Evolutionary conservation across 805 yeast genomes (phyloP), one percentile per base, ranked within the genome.

Genomic region (Debaryomyces hansenii): DNA sequence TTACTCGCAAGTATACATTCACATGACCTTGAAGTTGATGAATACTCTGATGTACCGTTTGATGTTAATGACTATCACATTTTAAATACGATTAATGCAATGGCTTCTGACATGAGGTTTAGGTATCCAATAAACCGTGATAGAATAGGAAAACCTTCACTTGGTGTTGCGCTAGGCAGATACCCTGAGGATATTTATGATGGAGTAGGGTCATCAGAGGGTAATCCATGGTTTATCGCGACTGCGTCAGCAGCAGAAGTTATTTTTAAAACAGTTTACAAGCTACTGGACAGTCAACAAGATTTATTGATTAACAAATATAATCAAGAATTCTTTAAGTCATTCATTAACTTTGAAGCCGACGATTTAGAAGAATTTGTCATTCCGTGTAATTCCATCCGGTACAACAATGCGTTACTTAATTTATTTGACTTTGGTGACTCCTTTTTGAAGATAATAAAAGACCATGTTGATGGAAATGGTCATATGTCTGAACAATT

Each of bases 151-250:
- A 66, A 51, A 14, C 46, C 47, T 24, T 47, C 48, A 33, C 56
- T 65, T 3, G 87, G 86, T 2, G 83, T 84, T 42, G 96, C 86
- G 0, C 66, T 91, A 44, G 98, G 98, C 2, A 76, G 98, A 59
- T 91, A 91, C 59, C 96, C 97, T 0, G 98, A 91, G 59, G 98
- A 91, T 66, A 63, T 85, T 8, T 91, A 91, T 64, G 85, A 91
- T 62, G 96, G 96, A 0, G 68, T 72, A 49, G 83, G 82, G 0
- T 70, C 78, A 0, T 74, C 84, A 28, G 89, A 84, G 56, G 97
- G 97, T 2, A 90, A 91, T 58, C 97, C 98, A 5, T 91, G 97
- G 98, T 90, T 90, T 60, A 78, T 91, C 47, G 70, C 87, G 3
- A 87, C 92, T 0, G 79, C 86, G 0, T 72, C 86, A 3, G 89